Conservation (phyloP, 257 asterid species). For the Solanum medicagineum region DNA sequence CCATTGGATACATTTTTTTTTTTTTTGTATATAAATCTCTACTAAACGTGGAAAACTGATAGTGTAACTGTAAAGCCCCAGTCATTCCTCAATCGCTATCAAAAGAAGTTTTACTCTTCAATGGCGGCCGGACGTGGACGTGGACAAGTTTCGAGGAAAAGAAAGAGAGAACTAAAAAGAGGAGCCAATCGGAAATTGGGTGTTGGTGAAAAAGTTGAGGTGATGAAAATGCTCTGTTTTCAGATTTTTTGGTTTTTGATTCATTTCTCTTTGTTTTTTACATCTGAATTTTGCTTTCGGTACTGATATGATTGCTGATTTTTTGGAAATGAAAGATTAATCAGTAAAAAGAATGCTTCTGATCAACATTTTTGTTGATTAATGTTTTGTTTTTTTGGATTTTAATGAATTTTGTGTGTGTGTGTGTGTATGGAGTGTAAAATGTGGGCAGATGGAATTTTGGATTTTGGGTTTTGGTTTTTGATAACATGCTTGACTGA, state of each 20-base stretch:
- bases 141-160: background rate
- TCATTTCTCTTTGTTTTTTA: background rate
- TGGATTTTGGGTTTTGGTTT: background rate
- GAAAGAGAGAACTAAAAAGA: background rate
- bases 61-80: background rate
- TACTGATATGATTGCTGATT: background rate
- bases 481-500: background rate
- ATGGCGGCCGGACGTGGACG: slow-evolving; percentile 18
- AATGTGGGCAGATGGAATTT: background rate
- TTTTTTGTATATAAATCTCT: background rate
- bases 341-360: background rate
- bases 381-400: background rate
- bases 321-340: background rate
- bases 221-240: background rate
- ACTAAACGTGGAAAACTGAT: background rate
- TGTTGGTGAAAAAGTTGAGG: slow-evolving; percentile 29
- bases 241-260: background rate
- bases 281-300: background rate
- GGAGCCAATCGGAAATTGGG: background rate
- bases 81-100: background rate
- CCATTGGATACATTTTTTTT: background rate
- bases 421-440: background rate
- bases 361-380: background rate
- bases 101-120: background rate
- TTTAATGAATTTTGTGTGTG: background rate